Evolutionary conservation across 2,329 filamentous ascomycete species (phyloP).

Genomic region (Aspergillus caelatus): DNA sequence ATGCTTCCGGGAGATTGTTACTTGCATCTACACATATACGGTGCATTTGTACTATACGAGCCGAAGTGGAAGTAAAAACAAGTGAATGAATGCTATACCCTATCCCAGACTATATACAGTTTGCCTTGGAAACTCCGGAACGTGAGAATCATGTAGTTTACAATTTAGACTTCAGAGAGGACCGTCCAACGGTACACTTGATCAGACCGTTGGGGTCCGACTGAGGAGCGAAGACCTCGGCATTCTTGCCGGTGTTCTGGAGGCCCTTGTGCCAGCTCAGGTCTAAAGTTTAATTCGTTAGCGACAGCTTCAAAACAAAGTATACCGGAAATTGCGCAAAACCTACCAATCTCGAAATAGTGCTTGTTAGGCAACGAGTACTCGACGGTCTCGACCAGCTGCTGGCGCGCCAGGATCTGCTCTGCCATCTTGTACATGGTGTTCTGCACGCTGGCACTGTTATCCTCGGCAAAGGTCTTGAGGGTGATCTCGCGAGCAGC

Average conservation of each 20-base stretch:
- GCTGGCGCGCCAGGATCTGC: conserved; percentile 75
- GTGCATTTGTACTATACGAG: conserved; percentile 16
- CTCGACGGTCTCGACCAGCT: conserved; percentile 71
- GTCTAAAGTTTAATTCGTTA: conserved; percentile 56
- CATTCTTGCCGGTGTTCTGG: conserved; percentile 94
- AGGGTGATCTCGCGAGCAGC: conserved; percentile 83
- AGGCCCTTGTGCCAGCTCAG: conserved; percentile 94
- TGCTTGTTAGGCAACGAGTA: conserved; percentile 97
- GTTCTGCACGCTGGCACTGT: conserved; percentile 89
- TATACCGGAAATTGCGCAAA: conserved; percentile 33
- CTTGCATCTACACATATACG: conserved; percentile 8
- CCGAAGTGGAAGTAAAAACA: conserved; percentile 6
- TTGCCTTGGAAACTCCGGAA: conserved; percentile 21
- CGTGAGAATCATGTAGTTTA: conserved; percentile 22
- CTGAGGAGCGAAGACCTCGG: conserved; percentile 93
- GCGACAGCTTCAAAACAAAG: neutral
- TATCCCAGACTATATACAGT: conserved; percentile 20
- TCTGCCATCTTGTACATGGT: conserved; percentile 99
- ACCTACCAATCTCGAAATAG: conserved; percentile 83
- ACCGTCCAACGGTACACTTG: conserved; percentile 74
- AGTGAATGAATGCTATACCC: conserved; percentile 24
- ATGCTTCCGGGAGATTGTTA: neutral
- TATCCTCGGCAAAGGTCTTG: conserved; percentile 84
- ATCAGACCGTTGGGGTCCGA: conserved; percentile 93
- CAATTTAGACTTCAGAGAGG: conserved; percentile 36